phyloP scores from a whole-genome alignment of 306 rosid genomes.

The Crataegus laevigata region DNA sequence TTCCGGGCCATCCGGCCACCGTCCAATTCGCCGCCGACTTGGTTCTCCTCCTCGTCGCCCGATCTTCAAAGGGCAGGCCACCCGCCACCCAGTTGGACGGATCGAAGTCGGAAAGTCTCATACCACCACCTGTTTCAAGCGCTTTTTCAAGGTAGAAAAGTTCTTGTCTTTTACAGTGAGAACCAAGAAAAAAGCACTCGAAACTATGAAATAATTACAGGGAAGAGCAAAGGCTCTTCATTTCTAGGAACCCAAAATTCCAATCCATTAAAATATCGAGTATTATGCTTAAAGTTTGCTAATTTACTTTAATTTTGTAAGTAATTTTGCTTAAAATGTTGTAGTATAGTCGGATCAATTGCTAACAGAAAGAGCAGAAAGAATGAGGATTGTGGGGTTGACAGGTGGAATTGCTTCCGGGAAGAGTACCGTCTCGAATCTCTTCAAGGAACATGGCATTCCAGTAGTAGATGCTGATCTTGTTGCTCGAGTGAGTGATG shows the following conservation, averaged over 20 bases:
- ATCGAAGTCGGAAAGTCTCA: too few species aligned
- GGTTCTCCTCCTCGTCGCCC: too few species aligned
- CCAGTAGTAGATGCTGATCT: slow-evolving; percentile 77
- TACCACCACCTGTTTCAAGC: too few species aligned
- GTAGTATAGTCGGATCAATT: not conserved
- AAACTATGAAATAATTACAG: not conserved
- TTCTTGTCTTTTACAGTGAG: too few species aligned
- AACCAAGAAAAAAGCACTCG: too few species aligned
- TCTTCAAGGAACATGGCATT: slow-evolving; percentile 56
- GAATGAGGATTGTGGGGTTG: slow-evolving; percentile 73
- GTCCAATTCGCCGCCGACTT: too few species aligned
- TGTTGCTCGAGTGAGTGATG: slow-evolving; percentile 57
- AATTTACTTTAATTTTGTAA: not conserved
- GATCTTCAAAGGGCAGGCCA: too few species aligned
- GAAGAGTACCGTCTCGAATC: slow-evolving; percentile 79
- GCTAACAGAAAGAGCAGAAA: not conserved
- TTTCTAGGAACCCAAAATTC: not conserved
- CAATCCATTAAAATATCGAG: not conserved
- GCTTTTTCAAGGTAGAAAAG: too few species aligned
- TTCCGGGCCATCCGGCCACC: too few species aligned
- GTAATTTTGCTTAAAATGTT: not conserved
- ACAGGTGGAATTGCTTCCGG: slow-evolving; percentile 82
- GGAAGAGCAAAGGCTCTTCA: not conserved
- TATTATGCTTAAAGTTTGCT: not conserved
- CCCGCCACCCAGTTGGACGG: too few species aligned